phyloP scores from a whole-genome alignment of 805 yeast species.

The Blastobotrys americana region DNA sequence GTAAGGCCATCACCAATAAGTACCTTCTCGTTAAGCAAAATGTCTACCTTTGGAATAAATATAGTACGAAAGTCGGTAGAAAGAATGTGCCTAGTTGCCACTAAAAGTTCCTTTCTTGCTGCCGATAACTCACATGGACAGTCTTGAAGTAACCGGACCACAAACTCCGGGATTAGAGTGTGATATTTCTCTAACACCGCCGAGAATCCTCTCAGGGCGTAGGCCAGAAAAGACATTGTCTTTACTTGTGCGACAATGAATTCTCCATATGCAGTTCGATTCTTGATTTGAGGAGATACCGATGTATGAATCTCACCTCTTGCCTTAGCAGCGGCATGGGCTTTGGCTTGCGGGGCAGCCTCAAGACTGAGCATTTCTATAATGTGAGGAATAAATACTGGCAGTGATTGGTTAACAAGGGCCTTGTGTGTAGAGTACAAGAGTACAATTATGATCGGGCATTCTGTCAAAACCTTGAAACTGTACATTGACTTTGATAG shows the following conservation, averaged over 20 bases:
- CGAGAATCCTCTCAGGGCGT: slow-evolving; percentile 79
- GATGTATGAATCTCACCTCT: slow-evolving; percentile 57
- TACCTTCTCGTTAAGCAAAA: slow-evolving; percentile 78
- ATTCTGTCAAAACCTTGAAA: slow-evolving; percentile 87
- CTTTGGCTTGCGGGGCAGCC: slow-evolving; percentile 71
- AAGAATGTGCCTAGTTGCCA: slow-evolving; percentile 90
- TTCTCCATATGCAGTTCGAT: slow-evolving; percentile 76
- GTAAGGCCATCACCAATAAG: slow-evolving; percentile 91
- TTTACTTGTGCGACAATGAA: slow-evolving; percentile 90
- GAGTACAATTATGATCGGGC: slow-evolving; percentile 95
- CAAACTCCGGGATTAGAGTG: slow-evolving; percentile 73
- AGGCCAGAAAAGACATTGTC: slow-evolving; percentile 91
- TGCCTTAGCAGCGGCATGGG: slow-evolving; percentile 45
- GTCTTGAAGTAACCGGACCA: slow-evolving; percentile 79
- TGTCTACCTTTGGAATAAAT: slow-evolving; percentile 78
- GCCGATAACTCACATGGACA: slow-evolving; percentile 91
- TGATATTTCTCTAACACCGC: slow-evolving; percentile 52
- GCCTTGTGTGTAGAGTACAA: slow-evolving; percentile 81
- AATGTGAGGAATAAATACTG: slow-evolving; percentile 73
- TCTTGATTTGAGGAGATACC: slow-evolving; percentile 66
- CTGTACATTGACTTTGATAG: slow-evolving; percentile 67
- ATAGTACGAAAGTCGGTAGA: slow-evolving; percentile 79
- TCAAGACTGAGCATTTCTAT: slow-evolving; percentile 66
- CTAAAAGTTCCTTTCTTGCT: slow-evolving; percentile 86
- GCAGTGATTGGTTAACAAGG: slow-evolving; percentile 61